Evolutionary conservation across 768 basidiomycete species (phyloP).

Genomic region (Chlorophyllum brunneum): DNA sequence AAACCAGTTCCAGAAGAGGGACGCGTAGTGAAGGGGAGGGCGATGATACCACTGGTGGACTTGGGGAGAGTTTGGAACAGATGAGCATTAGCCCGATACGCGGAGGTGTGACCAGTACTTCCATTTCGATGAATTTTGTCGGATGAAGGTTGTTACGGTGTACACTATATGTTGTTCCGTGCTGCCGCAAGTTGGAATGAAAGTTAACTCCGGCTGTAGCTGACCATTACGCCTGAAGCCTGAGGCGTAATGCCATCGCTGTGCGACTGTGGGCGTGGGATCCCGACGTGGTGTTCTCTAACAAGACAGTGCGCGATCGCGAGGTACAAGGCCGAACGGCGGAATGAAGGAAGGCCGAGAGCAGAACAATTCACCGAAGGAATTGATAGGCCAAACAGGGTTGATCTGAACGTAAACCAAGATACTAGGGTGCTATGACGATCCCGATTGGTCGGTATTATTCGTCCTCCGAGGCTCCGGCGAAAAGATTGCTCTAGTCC

Average conservation of each 20-base stretch:
- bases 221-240: too few species aligned
- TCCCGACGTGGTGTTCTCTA: background rate
- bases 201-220: too few species aligned
- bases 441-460: too few species aligned
- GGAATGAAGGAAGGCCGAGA: background rate
- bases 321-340: background rate
- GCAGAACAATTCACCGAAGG: background rate
- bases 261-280: background rate
- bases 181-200: too few species aligned
- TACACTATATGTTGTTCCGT: background rate
- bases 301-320: background rate
- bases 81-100: conserved; percentile 79
- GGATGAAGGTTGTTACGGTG: background rate
- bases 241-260: too few species aligned
- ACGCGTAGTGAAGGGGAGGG: conserved; percentile 12
- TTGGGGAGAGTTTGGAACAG: conserved; percentile 67
- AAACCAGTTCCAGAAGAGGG: conserved; percentile 12
- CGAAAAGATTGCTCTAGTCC: too few species aligned
- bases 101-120: conserved; percentile 16
- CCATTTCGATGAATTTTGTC: background rate
- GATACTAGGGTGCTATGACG: too few species aligned
- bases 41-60: conserved; percentile 34
- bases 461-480: too few species aligned
- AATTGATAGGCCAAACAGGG: too few species aligned
- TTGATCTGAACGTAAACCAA: too few species aligned